Evolutionary conservation across 2,329 filamentous ascomycete species (phyloP), one percentile per base, ranked within the genome.

Genomic region (Diaporthe ilicicola): DNA sequence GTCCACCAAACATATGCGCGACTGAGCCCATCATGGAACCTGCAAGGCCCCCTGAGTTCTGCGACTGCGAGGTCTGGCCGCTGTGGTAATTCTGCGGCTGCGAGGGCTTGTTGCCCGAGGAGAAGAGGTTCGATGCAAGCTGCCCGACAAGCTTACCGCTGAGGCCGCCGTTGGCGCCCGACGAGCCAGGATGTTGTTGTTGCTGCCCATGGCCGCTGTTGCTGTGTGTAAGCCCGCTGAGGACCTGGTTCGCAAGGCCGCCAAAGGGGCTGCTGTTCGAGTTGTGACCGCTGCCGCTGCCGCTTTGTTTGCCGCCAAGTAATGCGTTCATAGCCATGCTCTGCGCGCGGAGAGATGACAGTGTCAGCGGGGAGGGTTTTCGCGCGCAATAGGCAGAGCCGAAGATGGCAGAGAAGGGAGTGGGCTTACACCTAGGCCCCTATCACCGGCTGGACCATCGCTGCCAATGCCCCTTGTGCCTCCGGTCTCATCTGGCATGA

Each of bases 341-440:
- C 89, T 91, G 75, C 65, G 70, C 48, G 71, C 56, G 69, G 74
- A 62, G 42, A 66, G 32, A 27, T 29, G 44, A 42, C 66, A 34
- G 69, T 51, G 61, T 62, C 69, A 68, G 68, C 51, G 51, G 27
- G 53, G 29, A 22, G 9, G 42, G 4, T 27, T 7, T 9, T 48
- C 42, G 64, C 10, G 37, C 39, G 29, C 64, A 42, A 32, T 34
- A 55, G n/a, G 59, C 44, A 39, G 15, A 44, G 17, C 29, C 42
- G 50, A 46, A 39, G 34, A 68, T 42, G 51, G 65, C 24, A 32
- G 69, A 42, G 22, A 5, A 19, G 53, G 22, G 44, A 22, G 22
- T 39, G 19, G 24, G 86, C 90, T 79, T 87, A 93, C 91, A 73
- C 91, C 90, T 69, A 93, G 81, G 50, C 90, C 88, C 73, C 91